Conservation (phyloP, 768 basidiomycete genomes). For the Psilocybe subaeruginosa region DNA sequence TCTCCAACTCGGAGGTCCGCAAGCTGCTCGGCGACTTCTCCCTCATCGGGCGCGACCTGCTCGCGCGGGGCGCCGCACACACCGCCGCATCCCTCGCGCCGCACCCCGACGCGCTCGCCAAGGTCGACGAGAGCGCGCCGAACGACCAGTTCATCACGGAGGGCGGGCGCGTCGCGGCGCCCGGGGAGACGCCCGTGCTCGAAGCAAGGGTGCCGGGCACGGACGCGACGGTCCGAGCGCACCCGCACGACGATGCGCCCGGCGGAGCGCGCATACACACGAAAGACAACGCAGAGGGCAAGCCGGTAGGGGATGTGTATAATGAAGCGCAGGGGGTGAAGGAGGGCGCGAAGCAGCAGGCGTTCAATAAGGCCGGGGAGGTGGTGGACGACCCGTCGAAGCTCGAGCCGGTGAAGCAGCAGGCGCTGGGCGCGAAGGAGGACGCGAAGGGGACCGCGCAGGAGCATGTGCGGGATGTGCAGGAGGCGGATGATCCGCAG, state of each 20-base stretch:
- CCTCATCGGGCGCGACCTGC: slow-evolving; percentile 80
- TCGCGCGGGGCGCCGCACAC: slow-evolving; percentile 73
- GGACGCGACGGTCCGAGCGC: slow-evolving; percentile 34
- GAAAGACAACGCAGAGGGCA: slow-evolving; percentile 35
- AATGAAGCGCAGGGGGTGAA: neutral
- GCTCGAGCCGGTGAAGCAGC: neutral
- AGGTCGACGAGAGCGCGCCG: slow-evolving; percentile 71
- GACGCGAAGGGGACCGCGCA: neutral
- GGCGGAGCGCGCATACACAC: slow-evolving; percentile 31
- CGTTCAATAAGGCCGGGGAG: slow-evolving; percentile 3
- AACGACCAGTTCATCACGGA: slow-evolving; percentile 65
- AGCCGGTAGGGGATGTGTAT: slow-evolving; percentile 25
- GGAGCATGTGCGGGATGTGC: neutral
- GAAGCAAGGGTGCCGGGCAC: slow-evolving; percentile 36
- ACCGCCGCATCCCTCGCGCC: slow-evolving; percentile 75
- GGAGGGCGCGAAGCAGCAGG: neutral
- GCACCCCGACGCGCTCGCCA: slow-evolving; percentile 55
- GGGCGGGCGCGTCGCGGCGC: slow-evolving; percentile 29
- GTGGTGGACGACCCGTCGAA: slow-evolving; percentile 7
- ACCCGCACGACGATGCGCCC: slow-evolving; percentile 47
- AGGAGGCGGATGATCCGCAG: neutral
- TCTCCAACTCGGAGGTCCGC: slow-evolving; percentile 93
- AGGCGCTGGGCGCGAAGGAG: neutral
- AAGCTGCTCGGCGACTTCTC: slow-evolving; percentile 84
- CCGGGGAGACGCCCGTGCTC: slow-evolving; percentile 38